phyloP scores from a whole-genome alignment of 2,329 filamentous ascomycete species.

The Pseudogymnoascus destructans region DNA sequence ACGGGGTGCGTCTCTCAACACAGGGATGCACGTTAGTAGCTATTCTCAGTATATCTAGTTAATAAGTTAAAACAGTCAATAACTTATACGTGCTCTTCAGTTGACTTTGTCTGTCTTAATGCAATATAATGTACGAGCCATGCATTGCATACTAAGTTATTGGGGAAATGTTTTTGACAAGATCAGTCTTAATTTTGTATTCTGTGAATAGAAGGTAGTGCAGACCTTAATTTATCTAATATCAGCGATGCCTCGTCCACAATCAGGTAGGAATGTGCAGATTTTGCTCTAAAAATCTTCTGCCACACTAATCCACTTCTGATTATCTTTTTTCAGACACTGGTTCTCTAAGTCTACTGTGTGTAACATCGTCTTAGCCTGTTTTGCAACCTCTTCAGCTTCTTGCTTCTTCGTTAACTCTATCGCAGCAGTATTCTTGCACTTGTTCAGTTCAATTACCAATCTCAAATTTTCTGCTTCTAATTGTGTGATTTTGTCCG shows the following conservation, averaged over 20 bases:
- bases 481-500: slow-evolving; percentile 14
- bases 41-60: too few relatives aligned
- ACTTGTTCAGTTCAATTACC: slow-evolving; percentile 11
- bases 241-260: slow-evolving; percentile 10
- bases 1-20: too few relatives aligned
- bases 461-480: slow-evolving; percentile 14
- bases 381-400: slow-evolving; percentile 12
- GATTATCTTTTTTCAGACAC: slow-evolving; percentile 15
- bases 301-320: slow-evolving; percentile 14
- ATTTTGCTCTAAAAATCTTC: slow-evolving; percentile 14
- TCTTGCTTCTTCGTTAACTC: slow-evolving; percentile 13
- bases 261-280: slow-evolving; percentile 13
- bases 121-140: too few relatives aligned
- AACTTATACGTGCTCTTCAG: too few relatives aligned
- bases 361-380: slow-evolving; percentile 12
- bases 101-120: too few relatives aligned
- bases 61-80: too few relatives aligned
- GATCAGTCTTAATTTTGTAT: not conserved
- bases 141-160: too few relatives aligned
- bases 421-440: slow-evolving; percentile 12
- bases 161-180: not conserved
- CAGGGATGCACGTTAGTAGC: too few relatives aligned
- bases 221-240: slow-evolving; percentile 14
- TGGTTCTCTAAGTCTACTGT: slow-evolving; percentile 14
- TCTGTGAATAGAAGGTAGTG: slow-evolving; percentile 11